Evolutionary conservation across 768 basidiomycete genomes (phyloP).

Genomic region (Lactifluus piperatus): DNA sequence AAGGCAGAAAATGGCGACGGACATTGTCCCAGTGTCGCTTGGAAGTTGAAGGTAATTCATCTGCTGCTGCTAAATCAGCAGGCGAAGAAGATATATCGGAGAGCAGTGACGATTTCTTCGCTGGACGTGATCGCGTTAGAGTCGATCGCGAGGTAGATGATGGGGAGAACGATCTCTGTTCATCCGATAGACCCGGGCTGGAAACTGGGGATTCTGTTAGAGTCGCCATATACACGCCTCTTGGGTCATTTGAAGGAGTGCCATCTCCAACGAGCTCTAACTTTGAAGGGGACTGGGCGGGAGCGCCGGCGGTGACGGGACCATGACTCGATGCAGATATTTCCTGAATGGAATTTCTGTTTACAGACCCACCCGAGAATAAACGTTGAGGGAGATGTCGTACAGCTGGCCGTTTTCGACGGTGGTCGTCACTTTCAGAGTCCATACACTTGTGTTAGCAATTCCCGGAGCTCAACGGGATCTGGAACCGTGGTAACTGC

Average conservation of each 20-base stretch:
- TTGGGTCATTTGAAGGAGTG: not conserved
- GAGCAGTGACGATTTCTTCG: constrained; percentile 17
- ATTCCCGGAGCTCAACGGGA: too few relatives aligned
- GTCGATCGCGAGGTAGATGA: not conserved
- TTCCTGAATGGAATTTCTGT: not conserved
- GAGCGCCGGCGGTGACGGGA: not conserved
- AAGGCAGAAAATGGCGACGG: constrained; percentile 44
- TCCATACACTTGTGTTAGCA: constrained; percentile 10
- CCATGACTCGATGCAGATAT: not conserved
- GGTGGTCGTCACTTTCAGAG: constrained; percentile 1
- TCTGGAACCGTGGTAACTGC: not conserved
- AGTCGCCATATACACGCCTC: not conserved
- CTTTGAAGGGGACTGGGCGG: not conserved
- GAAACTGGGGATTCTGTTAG: constrained; percentile 9
- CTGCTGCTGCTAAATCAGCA: not conserved
- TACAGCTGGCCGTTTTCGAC: not conserved
- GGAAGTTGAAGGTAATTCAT: constrained; percentile 27
- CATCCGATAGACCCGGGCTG: not conserved
- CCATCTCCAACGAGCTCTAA: not conserved
- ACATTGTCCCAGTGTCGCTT: constrained; percentile 43
- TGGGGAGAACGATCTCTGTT: constrained; percentile 1
- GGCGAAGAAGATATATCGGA: constrained; percentile 11
- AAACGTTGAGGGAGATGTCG: not conserved
- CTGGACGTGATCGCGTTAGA: constrained; percentile 6
- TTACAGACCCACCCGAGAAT: not conserved